phyloP scores from a whole-genome alignment of 352 stramenopile genomes.

The Phytophthora nicotianae region DNA sequence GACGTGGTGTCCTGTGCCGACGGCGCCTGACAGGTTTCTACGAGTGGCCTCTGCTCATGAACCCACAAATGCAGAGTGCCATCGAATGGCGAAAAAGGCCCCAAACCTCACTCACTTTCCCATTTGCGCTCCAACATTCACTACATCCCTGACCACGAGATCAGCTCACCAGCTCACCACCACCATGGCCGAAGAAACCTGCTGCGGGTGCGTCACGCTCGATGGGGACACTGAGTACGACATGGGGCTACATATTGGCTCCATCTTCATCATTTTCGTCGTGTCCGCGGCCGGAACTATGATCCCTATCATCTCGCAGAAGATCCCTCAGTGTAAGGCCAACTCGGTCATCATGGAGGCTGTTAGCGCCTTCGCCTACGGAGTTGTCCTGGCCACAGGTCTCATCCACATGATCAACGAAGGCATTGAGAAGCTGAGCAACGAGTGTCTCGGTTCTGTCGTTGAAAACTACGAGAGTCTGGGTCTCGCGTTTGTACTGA shows the following conservation, averaged over 20 bases:
- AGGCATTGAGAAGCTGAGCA: constrained; percentile 57
- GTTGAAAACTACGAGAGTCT: constrained; percentile 61
- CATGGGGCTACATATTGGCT: constrained; percentile 49
- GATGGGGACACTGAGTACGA: constrained; percentile 46
- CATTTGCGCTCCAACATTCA: constrained; percentile 17
- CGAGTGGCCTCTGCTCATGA: constrained; percentile 1
- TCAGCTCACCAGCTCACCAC: constrained; percentile 17
- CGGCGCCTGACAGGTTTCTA: constrained; percentile 1
- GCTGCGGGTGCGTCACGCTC: constrained; percentile 48
- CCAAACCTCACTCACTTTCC: constrained; percentile 11
- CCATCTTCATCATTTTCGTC: constrained; percentile 62
- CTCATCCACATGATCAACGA: constrained; percentile 82
- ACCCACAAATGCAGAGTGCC: not conserved
- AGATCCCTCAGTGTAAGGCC: constrained; percentile 37
- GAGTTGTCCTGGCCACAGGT: constrained; percentile 70
- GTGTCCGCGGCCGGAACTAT: constrained; percentile 49
- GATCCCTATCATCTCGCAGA: constrained; percentile 51
- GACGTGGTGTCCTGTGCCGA: constrained; percentile 6
- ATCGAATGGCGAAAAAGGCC: not conserved
- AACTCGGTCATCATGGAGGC: constrained; percentile 56
- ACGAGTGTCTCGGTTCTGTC: constrained; percentile 58
- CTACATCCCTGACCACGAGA: not conserved
- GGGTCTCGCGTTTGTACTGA: constrained; percentile 61
- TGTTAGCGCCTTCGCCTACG: constrained; percentile 64
- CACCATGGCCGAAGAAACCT: constrained; percentile 43